Evolutionary conservation across 1,284 basidiomycete genomes (phyloP).

Genomic region (Tilletiopsis washingtonensis): DNA sequence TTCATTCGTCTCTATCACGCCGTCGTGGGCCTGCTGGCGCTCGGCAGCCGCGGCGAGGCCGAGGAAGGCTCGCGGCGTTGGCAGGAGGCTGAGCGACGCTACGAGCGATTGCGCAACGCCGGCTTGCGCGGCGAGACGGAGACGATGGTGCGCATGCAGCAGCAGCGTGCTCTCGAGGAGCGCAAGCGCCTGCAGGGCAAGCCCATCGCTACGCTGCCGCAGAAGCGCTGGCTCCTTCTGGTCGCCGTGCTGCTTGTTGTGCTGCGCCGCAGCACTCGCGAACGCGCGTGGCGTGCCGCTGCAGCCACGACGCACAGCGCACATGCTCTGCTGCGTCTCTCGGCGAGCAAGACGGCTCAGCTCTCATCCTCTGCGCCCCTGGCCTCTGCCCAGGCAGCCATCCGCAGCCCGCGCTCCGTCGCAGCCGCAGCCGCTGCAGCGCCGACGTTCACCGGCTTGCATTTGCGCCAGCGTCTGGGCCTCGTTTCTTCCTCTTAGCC

Average conservation of each 20-base stretch:
- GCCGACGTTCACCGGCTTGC: conserved; percentile 15
- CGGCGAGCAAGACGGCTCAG: not conserved
- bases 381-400: not conserved
- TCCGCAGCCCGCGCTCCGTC: not conserved
- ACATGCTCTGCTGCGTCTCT: not conserved
- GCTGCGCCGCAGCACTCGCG: not conserved
- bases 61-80: conserved; percentile 6
- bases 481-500: too few relatives aligned
- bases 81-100: not conserved
- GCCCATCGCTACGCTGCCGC: not conserved
- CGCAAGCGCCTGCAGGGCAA: not conserved
- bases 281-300: not conserved
- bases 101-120: not conserved
- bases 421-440: conserved; percentile 14
- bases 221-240: not conserved
- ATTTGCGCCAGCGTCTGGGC: conserved; percentile 12
- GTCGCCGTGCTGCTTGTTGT: conserved; percentile 2
- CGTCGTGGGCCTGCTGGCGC: conserved; percentile 5
- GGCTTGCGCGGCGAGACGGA: not conserved
- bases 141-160: not conserved
- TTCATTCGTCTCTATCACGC: conserved; percentile 3
- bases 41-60: conserved; percentile 4
- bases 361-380: not conserved
- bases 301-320: not conserved
- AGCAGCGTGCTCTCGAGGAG: not conserved